Base-by-base conservation (phyloP, 306 rosid genomes). In the Malus orientalis region DNA sequence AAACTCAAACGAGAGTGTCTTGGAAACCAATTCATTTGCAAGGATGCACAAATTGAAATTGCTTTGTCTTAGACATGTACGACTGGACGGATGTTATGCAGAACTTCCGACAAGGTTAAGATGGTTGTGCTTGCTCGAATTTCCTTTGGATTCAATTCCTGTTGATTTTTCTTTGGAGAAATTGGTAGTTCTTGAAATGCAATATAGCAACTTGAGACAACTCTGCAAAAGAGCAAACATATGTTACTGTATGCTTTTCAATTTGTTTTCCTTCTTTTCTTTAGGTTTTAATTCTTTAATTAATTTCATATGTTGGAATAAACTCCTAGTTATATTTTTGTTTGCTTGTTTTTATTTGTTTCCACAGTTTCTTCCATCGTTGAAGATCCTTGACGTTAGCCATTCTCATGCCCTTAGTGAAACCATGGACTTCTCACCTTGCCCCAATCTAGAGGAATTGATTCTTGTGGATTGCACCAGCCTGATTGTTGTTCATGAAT, bases 351-450 rank as follows among this genome's bases (percentile, higher is more conserved):
- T 36, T 36, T 6, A 36, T 36, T 36, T 38, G 13, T 27, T 13
- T 30, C 42, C 68, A 73, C 68, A 73, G 67, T 5, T 19, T 36
- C 49, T 78, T 61, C 54, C 49, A 18, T 59, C 45, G 6, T 22
- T 78, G 70, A 78, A 70, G 61, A 66, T 11, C 8, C 76, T 78
- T 69, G 61, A 78, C 51, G 57, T 78, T 13, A 70, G 81, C 30
- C 71, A 49, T 33, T 70, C 71, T n/a, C 61, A 62, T n/a, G 25
- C 19, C 15, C 55, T 70, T 30, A 47, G 12, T 7, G 49, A 18
- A 9, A 47, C 16, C 14, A 9, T 4, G 0, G 61, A 78, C 65
- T 78, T 70, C 54, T 69, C 65, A 7, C 20, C 0, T 19, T 57
- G 74, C 45, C 57, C 76, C 11, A 70, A 22, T 12, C 38, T 78